Evolutionary conservation across 805 yeast genomes (phyloP).

Genomic region (Starmerella vaccinii): DNA sequence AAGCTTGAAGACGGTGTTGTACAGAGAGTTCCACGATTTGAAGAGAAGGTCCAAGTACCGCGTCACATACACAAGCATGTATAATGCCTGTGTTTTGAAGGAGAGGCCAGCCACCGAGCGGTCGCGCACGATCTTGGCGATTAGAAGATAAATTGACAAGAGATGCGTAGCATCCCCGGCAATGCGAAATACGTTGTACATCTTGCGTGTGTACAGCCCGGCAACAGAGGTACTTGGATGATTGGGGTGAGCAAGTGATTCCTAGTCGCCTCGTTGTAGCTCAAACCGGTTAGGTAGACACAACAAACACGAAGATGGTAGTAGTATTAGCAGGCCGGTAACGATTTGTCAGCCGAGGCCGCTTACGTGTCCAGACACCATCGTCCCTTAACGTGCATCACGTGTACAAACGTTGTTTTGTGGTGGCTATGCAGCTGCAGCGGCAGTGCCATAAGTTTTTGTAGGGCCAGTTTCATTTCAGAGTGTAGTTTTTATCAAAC

Average conservation of each 20-base stretch:
- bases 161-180: conserved; percentile 74
- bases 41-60: conserved; percentile 59
- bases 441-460: neutral
- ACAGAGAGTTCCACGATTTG: conserved; percentile 39
- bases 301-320: neutral
- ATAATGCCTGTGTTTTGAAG: conserved; percentile 74
- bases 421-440: neutral
- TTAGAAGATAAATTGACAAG: conserved; percentile 63
- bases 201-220: neutral
- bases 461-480: too few species aligned
- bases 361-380: neutral
- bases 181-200: conserved; percentile 27
- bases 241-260: neutral
- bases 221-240: neutral
- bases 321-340: too few species aligned
- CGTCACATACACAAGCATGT: conserved; percentile 59
- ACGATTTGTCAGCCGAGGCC: neutral
- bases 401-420: neutral
- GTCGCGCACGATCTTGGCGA: conserved; percentile 56
- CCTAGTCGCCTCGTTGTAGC: neutral
- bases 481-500: too few species aligned
- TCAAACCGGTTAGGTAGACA: neutral
- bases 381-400: neutral
- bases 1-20: conserved; percentile 72
- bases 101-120: conserved; percentile 75